Base-by-base conservation (phyloP, 2,329 filamentous ascomycete genomes). In the Claviceps spartinae region DNA sequence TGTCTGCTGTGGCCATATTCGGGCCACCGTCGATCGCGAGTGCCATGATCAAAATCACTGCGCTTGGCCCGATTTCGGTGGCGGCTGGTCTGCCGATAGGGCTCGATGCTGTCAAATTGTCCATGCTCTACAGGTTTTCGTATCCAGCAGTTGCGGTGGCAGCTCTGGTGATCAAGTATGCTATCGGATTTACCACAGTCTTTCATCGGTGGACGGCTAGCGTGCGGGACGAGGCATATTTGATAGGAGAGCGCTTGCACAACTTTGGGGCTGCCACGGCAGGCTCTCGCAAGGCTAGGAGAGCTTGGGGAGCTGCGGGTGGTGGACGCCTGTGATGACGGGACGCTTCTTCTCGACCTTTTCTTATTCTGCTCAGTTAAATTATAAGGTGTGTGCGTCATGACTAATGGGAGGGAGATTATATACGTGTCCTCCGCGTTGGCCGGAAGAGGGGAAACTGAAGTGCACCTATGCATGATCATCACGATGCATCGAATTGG, bases 211-310 rank as follows among this genome's bases (percentile, higher is more conserved):
- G 91, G 90, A 81, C 86, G 60, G 75, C 82, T 53, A 80, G 84
- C 53, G 88, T 98, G 47, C 76, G 88, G 41, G 94, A 98, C 65
- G 94, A 98, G 68, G 90, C 95, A 0, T 98, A 98, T 65, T 72
- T 98, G 45, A 93, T 97, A 62, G 93, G 93, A 2, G 91, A 98
- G 70, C 74, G 90, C 54, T 69, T 98, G 62, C 94, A 98, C 70
- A 98, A 98, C 66, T 95, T 96, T 68, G 87, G 88, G 4, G 66
- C 67, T 2, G 68, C 65, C 7, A 65, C 69, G 16, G 67, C 67
- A 7, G 68, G 65, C 18, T 64, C 63, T 18, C 63, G 65, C 14
- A 64, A 64, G 52, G 61, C 62, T 16, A 63, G 63, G 54, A 62
- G 61, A 2, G 63, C 65, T 14, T 71, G 70, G 68, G 67, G 65